These are phyloP conservation scores for Paratinospora sagittata DNA, from an alignment of 164 flowering plant species.

Conservation along the genomic window DNA sequence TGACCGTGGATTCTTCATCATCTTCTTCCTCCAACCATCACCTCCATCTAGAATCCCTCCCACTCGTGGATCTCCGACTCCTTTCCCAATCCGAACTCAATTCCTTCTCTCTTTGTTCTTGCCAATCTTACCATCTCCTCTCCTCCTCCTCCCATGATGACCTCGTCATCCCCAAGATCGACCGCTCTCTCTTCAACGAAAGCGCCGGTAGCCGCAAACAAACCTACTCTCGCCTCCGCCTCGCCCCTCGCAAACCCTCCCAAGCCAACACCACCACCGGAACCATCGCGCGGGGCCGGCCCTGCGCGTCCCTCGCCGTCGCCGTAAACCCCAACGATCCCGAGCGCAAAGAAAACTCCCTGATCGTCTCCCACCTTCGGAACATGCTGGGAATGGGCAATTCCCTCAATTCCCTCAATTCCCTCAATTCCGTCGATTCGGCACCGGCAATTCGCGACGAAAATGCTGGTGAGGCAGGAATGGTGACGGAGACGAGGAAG, in stretches of 20 bases:
- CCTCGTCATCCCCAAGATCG: conserved; percentile 61
- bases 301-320: neutral
- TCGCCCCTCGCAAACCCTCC: conserved; percentile 43
- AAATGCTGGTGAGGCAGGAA: conserved; percentile 6
- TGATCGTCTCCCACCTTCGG: conserved; percentile 35
- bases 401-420: neutral
- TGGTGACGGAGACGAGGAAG: conserved; percentile 39
- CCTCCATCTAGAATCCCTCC: conserved; percentile 40
- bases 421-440: neutral
- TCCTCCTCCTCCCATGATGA: conserved; percentile 40
- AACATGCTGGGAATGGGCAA: neutral
- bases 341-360: conserved; percentile 39
- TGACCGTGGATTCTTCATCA: conserved; percentile 92
- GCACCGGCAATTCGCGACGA: neutral
- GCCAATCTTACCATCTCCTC: conserved; percentile 20
- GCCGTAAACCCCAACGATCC: conserved; percentile 10
- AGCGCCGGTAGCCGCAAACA: conserved; percentile 87
- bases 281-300: neutral
- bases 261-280: conserved; percentile 10
- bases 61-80: conserved; percentile 62
- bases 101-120: conserved; percentile 49
- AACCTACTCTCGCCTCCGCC: conserved; percentile 79
- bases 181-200: conserved; percentile 81
- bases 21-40: neutral
- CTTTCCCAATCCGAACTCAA: conserved; percentile 71